Base-by-base conservation (phyloP, 2,329 filamentous ascomycete species). In the Leptographium flavum region DNA sequence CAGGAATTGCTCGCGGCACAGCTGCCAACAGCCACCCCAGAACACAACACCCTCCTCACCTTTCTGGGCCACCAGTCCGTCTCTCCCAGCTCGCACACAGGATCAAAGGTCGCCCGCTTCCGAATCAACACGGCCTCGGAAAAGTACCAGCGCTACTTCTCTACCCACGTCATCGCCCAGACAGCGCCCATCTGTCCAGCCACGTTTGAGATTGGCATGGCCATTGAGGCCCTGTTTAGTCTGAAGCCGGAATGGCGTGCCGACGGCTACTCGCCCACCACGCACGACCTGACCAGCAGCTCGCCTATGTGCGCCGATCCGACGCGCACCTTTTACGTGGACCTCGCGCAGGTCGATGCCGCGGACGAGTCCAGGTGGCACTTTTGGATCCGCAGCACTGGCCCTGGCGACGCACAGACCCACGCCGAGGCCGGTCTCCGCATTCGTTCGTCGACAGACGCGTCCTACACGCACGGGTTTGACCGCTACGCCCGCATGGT, bases 131-230 rank as follows among this genome's bases (percentile, higher is more conserved):
- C 64, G 0, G 45, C 32, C 3, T 55, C 49, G 0, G 44, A 57
- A 0, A 53, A 60, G 30, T 73, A 63, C 49, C 40, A 61, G 21
- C 27, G 50, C 0, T 46, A 63, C 3, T 40, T 70, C 0, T 45
- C 53, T 0, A 60, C 60, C 8, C 67, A 73, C 47, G 36, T 63
- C 3, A 63, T 68, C 37, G 61, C 59, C 0, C 47, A 60, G 28
- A 61, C 63, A 1, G 64, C 62, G 0, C 56, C 64, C 2, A 60
- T 62, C 33, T 60, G 57, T 32, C 67, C 68, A 0, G 60, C 55
- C 0, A 67, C 61, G 0, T 44, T 69, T 0, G 46, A 67, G 41
- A 25, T 57, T 1, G 55, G 56, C 19, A 49, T 69, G 1, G 61
- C 49, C 3, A 51, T 60, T 30, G 57, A 60, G 10, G 53, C 57